Evolutionary conservation across 1,139 yeast species (phyloP).

Genomic region (Arxiozyma telluris): DNA sequence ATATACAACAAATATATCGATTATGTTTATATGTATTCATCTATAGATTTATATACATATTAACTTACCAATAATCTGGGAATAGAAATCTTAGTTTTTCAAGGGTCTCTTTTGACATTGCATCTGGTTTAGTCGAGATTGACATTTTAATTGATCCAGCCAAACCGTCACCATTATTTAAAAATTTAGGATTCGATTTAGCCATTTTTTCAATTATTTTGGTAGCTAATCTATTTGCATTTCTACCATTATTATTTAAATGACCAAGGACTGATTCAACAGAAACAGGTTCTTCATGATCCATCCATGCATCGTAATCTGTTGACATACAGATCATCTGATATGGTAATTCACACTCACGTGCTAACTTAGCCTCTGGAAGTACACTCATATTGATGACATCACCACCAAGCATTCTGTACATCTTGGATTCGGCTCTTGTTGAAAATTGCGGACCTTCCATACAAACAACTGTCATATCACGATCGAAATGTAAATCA

Average conservation of each 20-base stretch:
- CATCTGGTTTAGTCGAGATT: slow-evolving; percentile 71
- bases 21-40: background rate
- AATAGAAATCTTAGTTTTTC: slow-evolving; percentile 77
- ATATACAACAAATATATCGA: background rate
- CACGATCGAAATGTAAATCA: slow-evolving; percentile 39
- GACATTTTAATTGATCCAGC: slow-evolving; percentile 72
- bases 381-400: slow-evolving; percentile 94
- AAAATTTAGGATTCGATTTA: slow-evolving; percentile 44
- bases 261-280: slow-evolving; percentile 93
- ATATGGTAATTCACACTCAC: slow-evolving; percentile 93
- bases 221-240: slow-evolving; percentile 73
- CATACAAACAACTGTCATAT: slow-evolving; percentile 86
- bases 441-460: slow-evolving; percentile 98
- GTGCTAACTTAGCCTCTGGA: slow-evolving; percentile 93
- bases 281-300: slow-evolving; percentile 88
- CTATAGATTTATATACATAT: background rate
- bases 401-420: slow-evolving; percentile 85
- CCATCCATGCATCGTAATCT: slow-evolving; percentile 98
- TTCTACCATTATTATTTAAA: slow-evolving; percentile 75
- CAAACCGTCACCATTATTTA: slow-evolving; percentile 60
- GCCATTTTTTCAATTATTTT: slow-evolving; percentile 60
- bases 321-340: slow-evolving; percentile 99
- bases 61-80: slow-evolving; percentile 81
- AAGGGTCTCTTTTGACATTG: slow-evolving; percentile 62
- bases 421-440: slow-evolving; percentile 89